Evolutionary conservation across 768 basidiomycete genomes (phyloP), one percentile per base, ranked within the genome.

Genomic region (Collybiopsis confluens): DNA sequence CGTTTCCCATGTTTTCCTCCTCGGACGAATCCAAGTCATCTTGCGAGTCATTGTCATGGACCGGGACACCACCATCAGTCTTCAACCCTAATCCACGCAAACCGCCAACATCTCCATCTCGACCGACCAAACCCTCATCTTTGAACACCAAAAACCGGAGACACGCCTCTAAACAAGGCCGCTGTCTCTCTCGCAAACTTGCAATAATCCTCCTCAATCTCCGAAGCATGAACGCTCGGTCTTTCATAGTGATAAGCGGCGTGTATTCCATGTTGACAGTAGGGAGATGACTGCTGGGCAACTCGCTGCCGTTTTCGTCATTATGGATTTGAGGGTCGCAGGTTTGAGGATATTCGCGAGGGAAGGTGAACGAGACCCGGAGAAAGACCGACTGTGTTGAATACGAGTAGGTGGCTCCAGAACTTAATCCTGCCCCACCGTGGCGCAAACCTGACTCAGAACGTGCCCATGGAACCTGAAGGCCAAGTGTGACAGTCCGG

Each of bases 351-450:
- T 98, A 98, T 40, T 81, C 81, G 21, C 82, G 76, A 0, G 96
- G 94, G 62, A 98, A 98, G 1, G 82, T 85, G 71, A 97, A 95
- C 1, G 90, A 87, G 24, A 96, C 80, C 1, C 95, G 85, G 54
- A 94, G 84, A 70, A 92, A 94, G 6, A 88, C 88, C 18, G 85
- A 87, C 26, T 48, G 47, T 18, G 47, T 48, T 13, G 47, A 48
- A n/a, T 48, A 48, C 6, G 47, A 33, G 20, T 48, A 48, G 21
- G 47, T 48, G 23, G 47, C 47, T 24, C 47, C 47, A 10, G 35
- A 37, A 8, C 35, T 23, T 20, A 48, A 18, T 35, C 16, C 45
- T 9, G 45, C 6, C 5, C 33, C 8, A 9, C 23, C 30, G 21
- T 48, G 47, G 30, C 47, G 30, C 20, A 21, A 48, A 15, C 47